phyloP scores from a whole-genome alignment of 176 grass and related monocot species.

The Elymus sibiricus region DNA sequence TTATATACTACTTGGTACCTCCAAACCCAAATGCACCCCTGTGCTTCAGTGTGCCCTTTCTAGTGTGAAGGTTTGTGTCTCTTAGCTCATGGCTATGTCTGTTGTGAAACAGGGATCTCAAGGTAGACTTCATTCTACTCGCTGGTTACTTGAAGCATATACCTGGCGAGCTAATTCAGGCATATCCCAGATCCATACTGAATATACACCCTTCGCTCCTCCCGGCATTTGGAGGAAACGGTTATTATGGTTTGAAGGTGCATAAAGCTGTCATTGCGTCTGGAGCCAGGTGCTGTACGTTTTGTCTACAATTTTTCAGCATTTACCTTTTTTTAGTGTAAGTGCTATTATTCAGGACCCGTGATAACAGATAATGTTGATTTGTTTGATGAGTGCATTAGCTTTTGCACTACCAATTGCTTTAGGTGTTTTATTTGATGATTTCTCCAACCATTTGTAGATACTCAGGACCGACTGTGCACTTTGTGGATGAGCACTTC shows the following conservation, averaged over 20 bases:
- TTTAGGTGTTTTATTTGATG: not conserved
- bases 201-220: conserved; percentile 98
- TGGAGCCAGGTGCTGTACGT: conserved; percentile 61
- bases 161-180: conserved; percentile 64
- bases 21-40: no score
- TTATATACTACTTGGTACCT: not conserved
- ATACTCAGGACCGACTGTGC: conserved; percentile 44
- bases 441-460: conserved; percentile 12
- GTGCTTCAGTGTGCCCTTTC: not conserved
- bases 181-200: conserved; percentile 66
- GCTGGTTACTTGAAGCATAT: conserved; percentile 87
- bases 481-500: conserved; percentile 63
- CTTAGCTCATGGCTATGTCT: conserved; percentile 2
- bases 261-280: conserved; percentile 84
- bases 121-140: conserved; percentile 78
- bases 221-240: conserved; percentile 85
- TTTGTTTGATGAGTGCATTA: not conserved
- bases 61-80: not conserved
- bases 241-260: conserved; percentile 84
- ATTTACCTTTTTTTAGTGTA: not conserved
- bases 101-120: conserved; percentile 43
- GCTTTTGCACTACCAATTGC: not conserved
- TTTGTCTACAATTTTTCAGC: not conserved
- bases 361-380: not conserved
- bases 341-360: not conserved